A percentile compares a stretch with the other conserved stretches of the same genome.
Conservation (phyloP, 305 asterid genomes). For the Vinca major region DNA sequence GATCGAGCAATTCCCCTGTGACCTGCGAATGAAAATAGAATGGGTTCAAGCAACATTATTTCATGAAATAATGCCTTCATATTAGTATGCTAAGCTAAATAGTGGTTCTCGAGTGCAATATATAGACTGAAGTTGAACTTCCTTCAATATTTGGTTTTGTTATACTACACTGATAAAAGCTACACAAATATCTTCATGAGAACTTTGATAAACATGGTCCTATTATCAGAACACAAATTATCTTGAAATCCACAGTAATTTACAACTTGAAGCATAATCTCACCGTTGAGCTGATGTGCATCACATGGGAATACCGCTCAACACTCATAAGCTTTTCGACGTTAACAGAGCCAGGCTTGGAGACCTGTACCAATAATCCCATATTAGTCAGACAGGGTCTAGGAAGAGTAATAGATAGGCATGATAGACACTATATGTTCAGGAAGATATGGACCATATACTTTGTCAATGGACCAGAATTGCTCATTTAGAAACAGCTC, state of each 20-base stretch:
- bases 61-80: constrained; percentile 3
- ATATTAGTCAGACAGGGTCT: background rate
- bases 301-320: constrained; percentile 80
- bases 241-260: background rate
- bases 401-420: background rate
- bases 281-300: constrained; percentile 94
- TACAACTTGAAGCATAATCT: constrained; percentile 21
- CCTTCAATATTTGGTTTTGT: background rate
- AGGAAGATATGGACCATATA: background rate
- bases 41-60: background rate
- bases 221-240: background rate
- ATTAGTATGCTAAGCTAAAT: background rate
- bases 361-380: constrained; percentile 41
- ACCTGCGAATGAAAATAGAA: constrained; percentile 35
- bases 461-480: background rate
- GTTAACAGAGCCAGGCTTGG: constrained; percentile 70
- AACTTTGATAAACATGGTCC: background rate
- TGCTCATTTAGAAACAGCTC: background rate
- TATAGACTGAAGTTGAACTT: background rate
- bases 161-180: background rate
- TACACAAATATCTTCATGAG: background rate
- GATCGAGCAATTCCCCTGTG: constrained; percentile 73
- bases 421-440: background rate
- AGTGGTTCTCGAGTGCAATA: background rate
- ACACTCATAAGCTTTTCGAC: constrained; percentile 74